Conservation (phyloP, 129 eudicot species). For the Dittrichia graveolens region DNA sequence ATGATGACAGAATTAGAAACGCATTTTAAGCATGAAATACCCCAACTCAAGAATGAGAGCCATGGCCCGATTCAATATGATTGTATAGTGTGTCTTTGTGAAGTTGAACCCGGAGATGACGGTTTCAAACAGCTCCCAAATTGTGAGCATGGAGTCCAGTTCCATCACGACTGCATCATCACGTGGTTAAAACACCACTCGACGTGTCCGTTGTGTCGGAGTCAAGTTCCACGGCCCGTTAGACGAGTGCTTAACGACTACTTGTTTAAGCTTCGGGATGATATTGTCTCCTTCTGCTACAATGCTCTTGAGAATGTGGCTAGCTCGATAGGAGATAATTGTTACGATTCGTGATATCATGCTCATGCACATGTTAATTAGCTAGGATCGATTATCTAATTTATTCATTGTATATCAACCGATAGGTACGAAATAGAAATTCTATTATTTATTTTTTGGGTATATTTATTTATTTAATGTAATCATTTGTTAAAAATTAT, state of each 20-base stretch:
- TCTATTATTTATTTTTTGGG: no score
- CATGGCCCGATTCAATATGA: background rate
- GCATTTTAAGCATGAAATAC: background rate
- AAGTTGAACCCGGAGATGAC: background rate
- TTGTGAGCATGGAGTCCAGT: constrained; percentile 17
- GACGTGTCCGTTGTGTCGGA: constrained; percentile 24
- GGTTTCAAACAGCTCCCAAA: background rate
- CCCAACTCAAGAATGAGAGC: background rate
- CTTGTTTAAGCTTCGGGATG: background rate
- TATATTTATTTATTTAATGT: no score
- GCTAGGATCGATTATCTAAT: background rate
- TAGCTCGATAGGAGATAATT: background rate
- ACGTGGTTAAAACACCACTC: constrained; percentile 13
- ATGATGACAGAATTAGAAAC: no score
- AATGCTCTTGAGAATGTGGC: constrained; percentile 10
- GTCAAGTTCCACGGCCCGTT: background rate
- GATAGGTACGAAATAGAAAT: no score
- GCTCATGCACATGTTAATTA: background rate
- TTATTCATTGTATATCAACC: background rate
- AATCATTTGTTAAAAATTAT: no score
- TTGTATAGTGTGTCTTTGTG: constrained; percentile 27
- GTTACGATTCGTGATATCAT: background rate
- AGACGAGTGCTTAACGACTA: background rate
- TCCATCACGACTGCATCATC: constrained; percentile 22
- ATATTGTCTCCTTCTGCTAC: background rate